phyloP scores from a whole-genome alignment of 169 alveolate genomes.

The Eimeria maxima region DNA sequence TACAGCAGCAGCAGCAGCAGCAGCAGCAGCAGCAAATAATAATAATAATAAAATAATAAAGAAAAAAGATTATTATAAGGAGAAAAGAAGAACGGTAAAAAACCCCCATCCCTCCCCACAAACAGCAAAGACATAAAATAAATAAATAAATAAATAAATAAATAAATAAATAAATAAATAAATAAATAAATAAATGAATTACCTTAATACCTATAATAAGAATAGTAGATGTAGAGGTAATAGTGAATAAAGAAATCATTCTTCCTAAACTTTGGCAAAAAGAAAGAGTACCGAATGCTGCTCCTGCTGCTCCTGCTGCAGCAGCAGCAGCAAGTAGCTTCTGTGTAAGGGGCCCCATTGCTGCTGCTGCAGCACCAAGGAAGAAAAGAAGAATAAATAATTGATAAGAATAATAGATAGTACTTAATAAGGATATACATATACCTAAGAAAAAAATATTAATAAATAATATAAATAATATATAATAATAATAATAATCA shows the following conservation, averaged over 20 bases:
- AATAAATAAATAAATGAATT: not conserved
- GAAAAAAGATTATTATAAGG: too few relatives aligned
- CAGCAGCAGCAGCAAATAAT: too few relatives aligned
- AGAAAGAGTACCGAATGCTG: slow-evolving; percentile 87
- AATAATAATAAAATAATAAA: too few relatives aligned
- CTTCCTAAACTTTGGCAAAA: slow-evolving; percentile 88
- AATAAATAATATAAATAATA: slow-evolving; percentile 87
- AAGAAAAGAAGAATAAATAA: slow-evolving; percentile 87
- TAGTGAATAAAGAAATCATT: slow-evolving; percentile 88
- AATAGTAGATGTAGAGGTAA: slow-evolving; percentile 87
- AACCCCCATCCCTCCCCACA: too few relatives aligned
- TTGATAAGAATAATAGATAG: slow-evolving; percentile 83
- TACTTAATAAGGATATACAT: slow-evolving; percentile 87
- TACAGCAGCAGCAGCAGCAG: too few relatives aligned
- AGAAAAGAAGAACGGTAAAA: too few relatives aligned
- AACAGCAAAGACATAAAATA: too few relatives aligned
- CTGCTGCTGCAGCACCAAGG: slow-evolving; percentile 89
- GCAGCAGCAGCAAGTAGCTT: slow-evolving; percentile 87
- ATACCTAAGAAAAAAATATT: slow-evolving; percentile 91
- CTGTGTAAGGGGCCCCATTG: slow-evolving; percentile 91
- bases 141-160: too few relatives aligned
- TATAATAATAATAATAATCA: slow-evolving; percentile 88
- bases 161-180: too few relatives aligned
- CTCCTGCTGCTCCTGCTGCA: slow-evolving; percentile 60
- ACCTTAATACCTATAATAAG: slow-evolving; percentile 85